These are phyloP conservation scores for Cercophora scortea DNA, from an alignment of 495 filamentous ascomycete species.

Conservation along the genomic window DNA sequence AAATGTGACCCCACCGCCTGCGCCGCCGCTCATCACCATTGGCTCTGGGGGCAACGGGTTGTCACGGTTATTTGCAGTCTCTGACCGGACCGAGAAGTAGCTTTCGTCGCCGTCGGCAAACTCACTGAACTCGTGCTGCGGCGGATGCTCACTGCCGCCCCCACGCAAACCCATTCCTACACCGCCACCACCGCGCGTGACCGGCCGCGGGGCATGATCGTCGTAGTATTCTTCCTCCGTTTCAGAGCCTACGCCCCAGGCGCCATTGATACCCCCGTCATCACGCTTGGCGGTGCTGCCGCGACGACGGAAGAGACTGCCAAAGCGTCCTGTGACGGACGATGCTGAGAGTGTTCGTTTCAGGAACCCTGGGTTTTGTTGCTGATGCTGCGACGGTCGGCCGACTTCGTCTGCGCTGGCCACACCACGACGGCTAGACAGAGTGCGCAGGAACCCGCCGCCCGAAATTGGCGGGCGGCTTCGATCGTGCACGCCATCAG, in stretches of 20 bases:
- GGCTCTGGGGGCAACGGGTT: slow-evolving; percentile 1
- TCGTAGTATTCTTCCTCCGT: slow-evolving; percentile 22
- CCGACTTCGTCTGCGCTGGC: slow-evolving; percentile 37
- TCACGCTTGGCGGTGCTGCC: slow-evolving; percentile 38
- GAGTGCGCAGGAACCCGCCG: slow-evolving; percentile 24
- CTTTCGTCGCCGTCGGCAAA: slow-evolving; percentile 35
- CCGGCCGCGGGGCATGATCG: slow-evolving; percentile 7
- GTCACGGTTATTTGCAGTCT: background rate
- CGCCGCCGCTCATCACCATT: slow-evolving; percentile 12
- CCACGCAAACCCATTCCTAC: slow-evolving; percentile 25
- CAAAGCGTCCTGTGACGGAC: slow-evolving; percentile 18
- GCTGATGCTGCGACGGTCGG: slow-evolving; percentile 9
- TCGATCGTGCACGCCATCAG: slow-evolving; percentile 16
- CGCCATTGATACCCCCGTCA: slow-evolving; percentile 45
- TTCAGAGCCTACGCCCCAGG: slow-evolving; percentile 33
- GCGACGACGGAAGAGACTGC: slow-evolving; percentile 45
- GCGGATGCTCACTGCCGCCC: slow-evolving; percentile 17
- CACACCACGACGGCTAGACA: slow-evolving; percentile 29
- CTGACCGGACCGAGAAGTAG: slow-evolving; percentile 25
- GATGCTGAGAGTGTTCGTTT: slow-evolving; percentile 36
- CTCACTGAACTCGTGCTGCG: slow-evolving; percentile 19
- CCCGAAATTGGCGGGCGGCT: slow-evolving; percentile 25
- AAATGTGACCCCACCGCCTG: background rate
- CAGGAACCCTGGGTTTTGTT: slow-evolving; percentile 54
- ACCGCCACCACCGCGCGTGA: slow-evolving; percentile 1